Evolutionary conservation across 345 rosid genomes (phyloP), one percentile per base, ranked within the genome.

Genomic region (Reutealis trisperma): DNA sequence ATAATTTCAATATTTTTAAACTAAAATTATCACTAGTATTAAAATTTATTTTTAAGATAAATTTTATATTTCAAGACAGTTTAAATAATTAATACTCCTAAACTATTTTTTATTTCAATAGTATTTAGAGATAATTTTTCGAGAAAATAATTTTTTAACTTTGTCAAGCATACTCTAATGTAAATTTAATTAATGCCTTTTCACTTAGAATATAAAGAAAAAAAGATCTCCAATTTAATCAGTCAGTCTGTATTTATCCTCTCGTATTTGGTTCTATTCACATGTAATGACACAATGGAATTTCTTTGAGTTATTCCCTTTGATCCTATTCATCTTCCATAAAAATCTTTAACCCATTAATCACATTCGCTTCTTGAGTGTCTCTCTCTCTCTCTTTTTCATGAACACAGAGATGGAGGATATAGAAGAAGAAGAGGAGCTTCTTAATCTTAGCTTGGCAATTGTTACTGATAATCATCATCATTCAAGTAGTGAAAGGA

Each of bases 391-490:
- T 66, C 49, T 27, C 18, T 66, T 63, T 8, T 30, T 44, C 57
- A 25, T 5, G 5, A 47, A 19, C 19, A 16, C 0, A 54, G 0
- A 18, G 57, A 80, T 82, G 87, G 89, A 87, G 78, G 79, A 65
- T 21, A 63, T 51, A 1, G 74, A 73, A 13, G 89, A 74, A 4
- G 71, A 74, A 3, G 89, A 84, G 37, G 89, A 88, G 59, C 79
- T 81, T 49, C n/a, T 86, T 76, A 84, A 74, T 54, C 88, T 90
- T 21, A 87, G 89, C 82, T 83, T 90, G 1, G 82, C 91, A 10
- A 73, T 86, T 32, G 89, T 85, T 19, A 49, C 86, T 14, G 84
- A 37, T 37, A 5, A 37, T 37, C 6, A 37, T 37, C 41, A 37
- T 37, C 6, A 83, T 62, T 65, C 77, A 4, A 41, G 70, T 0